Percentiles rank a stretch among this genome's conserved stretches.
These are phyloP conservation scores for Gentiana macrophylla DNA, from an alignment of 257 asterid genomes.

Conservation along the genomic window DNA sequence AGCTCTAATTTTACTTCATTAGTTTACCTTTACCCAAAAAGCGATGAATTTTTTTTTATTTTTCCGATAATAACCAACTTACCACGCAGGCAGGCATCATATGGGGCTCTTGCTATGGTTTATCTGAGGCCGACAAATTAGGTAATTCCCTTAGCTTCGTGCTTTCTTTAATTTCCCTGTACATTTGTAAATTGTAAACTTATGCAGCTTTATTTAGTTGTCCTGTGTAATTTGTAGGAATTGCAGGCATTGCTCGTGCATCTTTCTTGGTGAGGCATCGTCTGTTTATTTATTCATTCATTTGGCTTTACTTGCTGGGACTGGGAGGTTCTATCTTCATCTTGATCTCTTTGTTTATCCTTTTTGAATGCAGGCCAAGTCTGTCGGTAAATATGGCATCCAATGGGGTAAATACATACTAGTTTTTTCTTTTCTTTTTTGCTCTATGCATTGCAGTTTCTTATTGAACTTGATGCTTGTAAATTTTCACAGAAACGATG, in stretches of 20 bases:
- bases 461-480: no score
- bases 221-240: conserved; percentile 26
- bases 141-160: conserved; percentile 18
- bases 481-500: no score
- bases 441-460: no score
- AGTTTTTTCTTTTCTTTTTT: no score
- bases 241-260: conserved; percentile 44
- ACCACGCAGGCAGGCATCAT: conserved; percentile 62
- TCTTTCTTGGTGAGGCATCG: conserved; percentile 42
- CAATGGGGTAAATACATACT: conserved; percentile 44
- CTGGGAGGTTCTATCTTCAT: conserved; percentile 1
- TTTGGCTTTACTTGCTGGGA: background rate
- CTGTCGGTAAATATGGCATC: conserved; percentile 46
- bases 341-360: background rate
- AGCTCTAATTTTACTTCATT: background rate
- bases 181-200: background rate
- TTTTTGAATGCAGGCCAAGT: conserved; percentile 41
- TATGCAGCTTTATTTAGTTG: background rate
- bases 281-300: conserved; percentile 3
- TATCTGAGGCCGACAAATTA: conserved; percentile 46
- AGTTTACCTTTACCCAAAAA: no score
- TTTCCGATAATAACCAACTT: background rate
- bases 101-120: conserved; percentile 78
- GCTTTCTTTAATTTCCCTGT: background rate
- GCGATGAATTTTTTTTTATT: background rate